A percentile compares a stretch with the other conserved stretches of the same genome.
These are phyloP conservation scores for Chrysanthemum lavandulifolium DNA, from an alignment of 129 eudicot species.

Conservation along the genomic window DNA sequence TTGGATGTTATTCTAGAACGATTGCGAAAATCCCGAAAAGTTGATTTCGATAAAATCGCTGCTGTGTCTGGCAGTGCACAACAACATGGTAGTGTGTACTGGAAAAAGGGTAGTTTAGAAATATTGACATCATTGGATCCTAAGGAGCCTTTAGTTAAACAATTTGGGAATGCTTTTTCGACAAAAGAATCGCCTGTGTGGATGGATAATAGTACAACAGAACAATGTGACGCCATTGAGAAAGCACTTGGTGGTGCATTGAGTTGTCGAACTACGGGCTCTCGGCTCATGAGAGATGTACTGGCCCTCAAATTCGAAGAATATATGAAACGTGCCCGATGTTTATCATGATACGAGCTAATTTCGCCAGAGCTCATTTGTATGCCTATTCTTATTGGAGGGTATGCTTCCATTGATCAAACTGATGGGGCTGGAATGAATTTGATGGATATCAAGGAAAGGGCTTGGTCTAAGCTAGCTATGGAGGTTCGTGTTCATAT, in stretches of 20 bases:
- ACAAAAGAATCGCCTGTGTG: slow-evolving; percentile 62
- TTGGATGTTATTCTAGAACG: slow-evolving; percentile 50
- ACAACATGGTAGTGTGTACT: slow-evolving; percentile 79
- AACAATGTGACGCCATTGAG: slow-evolving; percentile 63
- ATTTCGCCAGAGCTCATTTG: slow-evolving; percentile 61
- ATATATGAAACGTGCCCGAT: slow-evolving; percentile 49
- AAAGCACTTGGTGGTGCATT: slow-evolving; percentile 66
- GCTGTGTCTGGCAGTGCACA: slow-evolving; percentile 77
- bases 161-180: slow-evolving; percentile 54
- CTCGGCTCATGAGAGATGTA: slow-evolving; percentile 65
- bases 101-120: slow-evolving; percentile 52
- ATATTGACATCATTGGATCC: slow-evolving; percentile 54
- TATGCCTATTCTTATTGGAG: slow-evolving; percentile 63
- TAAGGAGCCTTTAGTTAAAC: slow-evolving; percentile 44
- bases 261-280: slow-evolving; percentile 61
- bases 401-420: slow-evolving; percentile 68
- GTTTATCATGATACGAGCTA: slow-evolving; percentile 50
- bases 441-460: slow-evolving; percentile 67
- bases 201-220: slow-evolving; percentile 75
- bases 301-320: slow-evolving; percentile 71
- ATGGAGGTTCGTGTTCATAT: slow-evolving; percentile 47
- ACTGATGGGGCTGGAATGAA: slow-evolving; percentile 91
- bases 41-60: slow-evolving; percentile 49
- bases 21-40: slow-evolving; percentile 26
- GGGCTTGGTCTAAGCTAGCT: slow-evolving; percentile 59